phyloP scores from a whole-genome alignment of 225 moss, liverwort and hornwort genomes.

The Physcomitrellopsis africana region DNA sequence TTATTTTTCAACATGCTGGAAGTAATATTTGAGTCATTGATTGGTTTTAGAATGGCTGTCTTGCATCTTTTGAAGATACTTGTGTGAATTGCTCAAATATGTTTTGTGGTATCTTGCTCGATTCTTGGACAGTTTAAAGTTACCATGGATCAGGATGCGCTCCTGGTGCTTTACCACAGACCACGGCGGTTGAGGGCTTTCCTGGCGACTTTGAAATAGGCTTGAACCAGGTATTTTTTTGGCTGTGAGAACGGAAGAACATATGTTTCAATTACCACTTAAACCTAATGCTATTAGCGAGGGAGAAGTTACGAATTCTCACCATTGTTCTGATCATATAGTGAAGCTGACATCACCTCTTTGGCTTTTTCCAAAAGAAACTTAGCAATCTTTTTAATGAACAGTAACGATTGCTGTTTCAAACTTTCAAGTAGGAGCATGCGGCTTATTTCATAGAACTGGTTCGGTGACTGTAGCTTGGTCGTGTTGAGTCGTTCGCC shows the following conservation, averaged over 20 bases:
- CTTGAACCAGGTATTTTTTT: slow-evolving; percentile 11
- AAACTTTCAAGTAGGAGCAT: neutral
- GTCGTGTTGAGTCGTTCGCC: neutral
- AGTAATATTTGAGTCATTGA: slow-evolving; percentile 10
- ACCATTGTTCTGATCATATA: neutral
- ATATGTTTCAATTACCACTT: neutral
- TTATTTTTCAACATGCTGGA: neutral
- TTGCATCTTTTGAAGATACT: too few species aligned
- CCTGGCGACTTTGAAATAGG: neutral
- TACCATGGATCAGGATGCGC: slow-evolving; percentile 5
- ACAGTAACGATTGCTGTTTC: slow-evolving; percentile 14
- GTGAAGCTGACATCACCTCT: neutral
- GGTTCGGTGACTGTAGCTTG: neutral
- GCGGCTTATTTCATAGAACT: neutral
- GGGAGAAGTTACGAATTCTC: neutral
- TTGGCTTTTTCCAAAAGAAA: too few species aligned
- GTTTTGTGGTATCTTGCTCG: too few species aligned
- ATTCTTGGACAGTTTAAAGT: too few species aligned
- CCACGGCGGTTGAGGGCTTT: neutral
- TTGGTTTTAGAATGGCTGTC: neutral
- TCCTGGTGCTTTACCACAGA: neutral
- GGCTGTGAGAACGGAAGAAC: neutral
- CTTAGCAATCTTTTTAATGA: neutral
- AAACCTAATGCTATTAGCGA: neutral
- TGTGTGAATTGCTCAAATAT: too few species aligned